Percentiles rank a stretch among this genome's conserved stretches.
These are phyloP conservation scores for Berberis vulgaris DNA, from an alignment of 164 flowering plant species.

Conservation along the genomic window DNA sequence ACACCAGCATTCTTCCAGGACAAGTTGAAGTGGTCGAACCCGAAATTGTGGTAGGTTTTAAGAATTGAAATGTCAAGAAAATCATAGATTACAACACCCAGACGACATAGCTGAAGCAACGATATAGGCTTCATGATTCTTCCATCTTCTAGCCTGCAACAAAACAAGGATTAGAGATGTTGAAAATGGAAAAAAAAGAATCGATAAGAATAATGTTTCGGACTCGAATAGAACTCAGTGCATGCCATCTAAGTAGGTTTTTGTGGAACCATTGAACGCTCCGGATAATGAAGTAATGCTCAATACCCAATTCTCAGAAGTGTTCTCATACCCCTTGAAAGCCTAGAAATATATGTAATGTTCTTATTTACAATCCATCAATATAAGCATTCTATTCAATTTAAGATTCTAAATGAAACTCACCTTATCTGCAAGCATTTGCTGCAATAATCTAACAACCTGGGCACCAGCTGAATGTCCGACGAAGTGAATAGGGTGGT, in stretches of 20 bases:
- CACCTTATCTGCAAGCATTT: slow-evolving; percentile 98
- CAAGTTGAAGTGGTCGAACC: slow-evolving; percentile 89
- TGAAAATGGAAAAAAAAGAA: not conserved
- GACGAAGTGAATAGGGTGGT: slow-evolving; percentile 92
- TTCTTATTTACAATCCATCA: not conserved
- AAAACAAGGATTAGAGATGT: not conserved
- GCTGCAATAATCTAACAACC: slow-evolving; percentile 90
- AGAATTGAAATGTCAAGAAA: slow-evolving; percentile 85
- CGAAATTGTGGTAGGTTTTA: slow-evolving; percentile 80
- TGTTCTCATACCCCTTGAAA: slow-evolving; percentile 64
- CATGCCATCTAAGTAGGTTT: slow-evolving; percentile 95
- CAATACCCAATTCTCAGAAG: slow-evolving; percentile 89
- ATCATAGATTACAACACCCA: slow-evolving; percentile 76
- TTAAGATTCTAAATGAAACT: not conserved
- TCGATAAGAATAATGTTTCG: not conserved
- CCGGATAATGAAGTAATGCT: slow-evolving; percentile 93
- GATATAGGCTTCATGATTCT: slow-evolving; percentile 63
- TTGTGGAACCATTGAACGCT: slow-evolving; percentile 93
- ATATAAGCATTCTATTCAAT: not conserved
- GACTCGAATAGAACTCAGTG: slow-evolving; percentile 42
- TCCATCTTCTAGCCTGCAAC: slow-evolving; percentile 77
- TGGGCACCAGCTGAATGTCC: slow-evolving; percentile 99
- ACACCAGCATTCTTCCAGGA: slow-evolving; percentile 75
- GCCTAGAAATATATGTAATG: slow-evolving; percentile 34
- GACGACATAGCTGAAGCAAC: slow-evolving; percentile 70